Evolutionary conservation across 2,329 filamentous ascomycete species (phyloP), one percentile per base, ranked within the genome.

Genomic region (Arthrinium phaeospermum): DNA sequence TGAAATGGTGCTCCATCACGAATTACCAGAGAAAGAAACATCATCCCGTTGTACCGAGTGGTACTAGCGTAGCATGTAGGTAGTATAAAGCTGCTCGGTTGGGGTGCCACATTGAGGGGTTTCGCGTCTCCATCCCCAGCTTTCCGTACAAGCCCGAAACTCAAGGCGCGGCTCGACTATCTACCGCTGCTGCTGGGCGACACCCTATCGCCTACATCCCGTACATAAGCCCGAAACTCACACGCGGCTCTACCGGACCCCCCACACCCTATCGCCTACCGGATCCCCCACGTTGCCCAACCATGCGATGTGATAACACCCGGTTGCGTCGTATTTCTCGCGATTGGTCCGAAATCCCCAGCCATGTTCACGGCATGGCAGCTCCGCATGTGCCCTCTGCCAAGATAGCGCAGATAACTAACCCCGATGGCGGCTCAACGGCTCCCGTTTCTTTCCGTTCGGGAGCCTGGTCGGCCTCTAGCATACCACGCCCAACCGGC

Each of bases 261-360:
- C n/a, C n/a, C n/a, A 46, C 45, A 49, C 67, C 67, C 49, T 69
- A 46, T 49, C 67, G 49, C 30, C 67, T 37, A 49, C 45, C n/a
- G 27, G 27, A n/a, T 49, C 67, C 67, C 67, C 67, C 67, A 69
- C 67, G 67, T 69, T 69, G 45, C 34, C 67, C 67, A 69, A 69
- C 47, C 45, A 49, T 37, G 67, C 67, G 44, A 69, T 69, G 47
- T 37, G 67, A 69, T 69, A 37, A 30, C 67, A 46, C 37, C 67
- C 67, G 45, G 41, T n/a, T 19, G 24, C 44, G 44, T 45, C 22
- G 34, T 37, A 37, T n/a, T 34, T n/a, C 16, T 49, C 45, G 45
- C 45, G 19, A 64, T 64, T 64, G 34, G 57, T n/a, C 57, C 57
- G 22, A 64, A 64, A 4, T 37, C 30, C 53, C 57, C 57, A n/a